Percentiles rank a stretch among this genome's conserved stretches.
These are phyloP conservation scores for Ustilago xerochloae DNA, from an alignment of 1,284 basidiomycete genomes.

Conservation along the genomic window DNA sequence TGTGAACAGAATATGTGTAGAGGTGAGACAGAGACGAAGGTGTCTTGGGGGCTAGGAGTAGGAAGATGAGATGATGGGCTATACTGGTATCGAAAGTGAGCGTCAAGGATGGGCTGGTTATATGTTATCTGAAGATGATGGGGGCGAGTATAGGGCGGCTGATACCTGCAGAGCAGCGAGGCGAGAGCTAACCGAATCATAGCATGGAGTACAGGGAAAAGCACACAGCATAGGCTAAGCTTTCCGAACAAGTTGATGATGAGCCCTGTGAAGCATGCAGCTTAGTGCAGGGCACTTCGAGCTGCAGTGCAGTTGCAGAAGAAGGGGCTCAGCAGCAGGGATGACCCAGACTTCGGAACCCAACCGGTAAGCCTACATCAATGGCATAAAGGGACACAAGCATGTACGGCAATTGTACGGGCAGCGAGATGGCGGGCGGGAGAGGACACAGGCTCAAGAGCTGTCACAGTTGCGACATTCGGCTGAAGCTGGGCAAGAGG, in stretches of 20 bases:
- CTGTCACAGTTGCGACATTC: background rate
- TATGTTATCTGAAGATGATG: conserved; percentile 11
- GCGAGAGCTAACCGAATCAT: background rate
- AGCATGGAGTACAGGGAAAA: background rate
- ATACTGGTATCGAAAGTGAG: too few relatives aligned
- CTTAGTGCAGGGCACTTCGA: background rate
- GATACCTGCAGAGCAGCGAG: background rate
- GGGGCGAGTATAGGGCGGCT: too few relatives aligned
- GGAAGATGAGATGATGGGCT: background rate
- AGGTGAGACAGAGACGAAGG: background rate
- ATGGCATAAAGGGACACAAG: conserved; percentile 9
- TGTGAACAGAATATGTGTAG: background rate
- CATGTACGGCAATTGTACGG: background rate
- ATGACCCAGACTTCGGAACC: background rate
- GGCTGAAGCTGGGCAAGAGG: background rate
- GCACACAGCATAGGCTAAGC: background rate
- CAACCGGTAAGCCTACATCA: background rate
- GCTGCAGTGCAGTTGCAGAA: background rate
- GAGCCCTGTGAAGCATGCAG: conserved; percentile 23
- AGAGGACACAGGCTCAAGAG: too few relatives aligned
- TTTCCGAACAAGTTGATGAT: conserved; percentile 14
- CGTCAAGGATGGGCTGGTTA: conserved; percentile 14
- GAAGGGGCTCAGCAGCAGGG: background rate
- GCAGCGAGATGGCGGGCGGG: conserved; percentile 21
- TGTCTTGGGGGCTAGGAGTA: background rate